Percentiles rank a stretch among this genome's conserved stretches.
Conservation (phyloP, 805 yeast genomes). For the Kluyveromyces lactis region DNA sequence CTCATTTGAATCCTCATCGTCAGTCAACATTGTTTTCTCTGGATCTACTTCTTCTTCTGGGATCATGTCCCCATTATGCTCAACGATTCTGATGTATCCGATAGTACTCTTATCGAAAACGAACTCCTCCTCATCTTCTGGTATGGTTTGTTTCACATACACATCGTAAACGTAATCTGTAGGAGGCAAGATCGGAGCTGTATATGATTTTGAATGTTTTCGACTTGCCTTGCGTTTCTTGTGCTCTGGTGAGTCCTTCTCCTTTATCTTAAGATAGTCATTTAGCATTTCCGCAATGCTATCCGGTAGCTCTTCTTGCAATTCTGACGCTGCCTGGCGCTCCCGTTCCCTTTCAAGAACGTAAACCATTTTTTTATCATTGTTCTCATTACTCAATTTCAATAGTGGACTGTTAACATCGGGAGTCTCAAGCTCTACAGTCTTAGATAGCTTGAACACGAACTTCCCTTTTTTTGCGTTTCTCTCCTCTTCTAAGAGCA, state of each 20-base stretch:
- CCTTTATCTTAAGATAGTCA: conserved; percentile 41
- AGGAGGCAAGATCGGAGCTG: conserved; percentile 15
- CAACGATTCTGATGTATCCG: conserved; percentile 37
- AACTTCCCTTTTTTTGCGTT: conserved; percentile 29
- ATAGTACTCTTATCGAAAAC: conserved; percentile 25
- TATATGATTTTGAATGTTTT: conserved; percentile 12
- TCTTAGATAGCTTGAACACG: conserved; percentile 42
- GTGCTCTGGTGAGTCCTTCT: conserved; percentile 11
- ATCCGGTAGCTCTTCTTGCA: conserved; percentile 37
- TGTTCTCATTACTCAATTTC: conserved; percentile 16
- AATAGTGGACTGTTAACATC: conserved; percentile 21
- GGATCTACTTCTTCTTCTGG: conserved; percentile 33
- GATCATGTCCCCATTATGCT: conserved; percentile 29
- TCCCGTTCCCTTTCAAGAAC: conserved; percentile 22
- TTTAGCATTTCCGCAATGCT: conserved; percentile 71
- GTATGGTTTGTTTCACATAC: conserved; percentile 59
- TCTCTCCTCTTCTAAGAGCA: conserved; percentile 30
- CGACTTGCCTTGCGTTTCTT: conserved; percentile 20
- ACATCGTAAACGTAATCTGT: conserved; percentile 91
- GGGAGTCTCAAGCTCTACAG: conserved; percentile 33
- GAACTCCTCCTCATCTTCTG: conserved; percentile 51
- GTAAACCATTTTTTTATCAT: conserved; percentile 20
- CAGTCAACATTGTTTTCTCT: conserved; percentile 40
- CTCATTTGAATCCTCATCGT: conserved; percentile 82
- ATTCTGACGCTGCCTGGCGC: conserved; percentile 20